Evolutionary conservation across 2,329 filamentous ascomycete genomes (phyloP), one percentile per base, ranked within the genome.

Genomic region (Elsinoe necatrix): DNA sequence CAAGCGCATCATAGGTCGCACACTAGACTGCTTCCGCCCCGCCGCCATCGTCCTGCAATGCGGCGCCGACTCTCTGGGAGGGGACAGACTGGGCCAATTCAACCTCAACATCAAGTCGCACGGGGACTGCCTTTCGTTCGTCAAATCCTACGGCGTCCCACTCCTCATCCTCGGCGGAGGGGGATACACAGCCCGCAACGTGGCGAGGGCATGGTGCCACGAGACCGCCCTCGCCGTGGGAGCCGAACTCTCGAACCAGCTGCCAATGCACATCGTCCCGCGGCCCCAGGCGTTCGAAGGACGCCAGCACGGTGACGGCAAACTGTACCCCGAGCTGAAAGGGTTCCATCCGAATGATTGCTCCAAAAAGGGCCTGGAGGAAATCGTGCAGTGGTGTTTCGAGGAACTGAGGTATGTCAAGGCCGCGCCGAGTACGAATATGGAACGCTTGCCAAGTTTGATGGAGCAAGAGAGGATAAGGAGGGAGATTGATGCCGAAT

Each of bases 91-190:
- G 0, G 93, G 93, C 50, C 86, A 90, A 61, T 98, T 98, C 79
- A 98, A 97, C 68, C 82, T 98, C 59, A 95, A 95, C 69, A 93
- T 98, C 59, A 85, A 89, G 68, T 92, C 91, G 12, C 93, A 98
- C 72, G 92, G 90, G 55, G 85, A 86, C 61, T 98, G 93, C 69
- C 89, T 96, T 58, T 83, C 85, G 51, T 96, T 86, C 65, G 89
- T 91, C 71, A 97, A 97, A 71, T 81, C 77, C 47, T 82, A 90
- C 61, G 78, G 80, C 5, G 76, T 95, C 1, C 93, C 93, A 2
- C 79, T 97, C 60, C 83, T 98, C 51, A 82, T 98, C 56, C 88
- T 97, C 58, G 93, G 93, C 43, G 93, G 93, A 37, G 93, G 93
- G 57, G 93, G 93, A 25, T 98, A 98, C 72, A 98, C 93, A 12